Conservation (phyloP, 1,139 yeast genomes). For the Kodamaea arcana region DNA sequence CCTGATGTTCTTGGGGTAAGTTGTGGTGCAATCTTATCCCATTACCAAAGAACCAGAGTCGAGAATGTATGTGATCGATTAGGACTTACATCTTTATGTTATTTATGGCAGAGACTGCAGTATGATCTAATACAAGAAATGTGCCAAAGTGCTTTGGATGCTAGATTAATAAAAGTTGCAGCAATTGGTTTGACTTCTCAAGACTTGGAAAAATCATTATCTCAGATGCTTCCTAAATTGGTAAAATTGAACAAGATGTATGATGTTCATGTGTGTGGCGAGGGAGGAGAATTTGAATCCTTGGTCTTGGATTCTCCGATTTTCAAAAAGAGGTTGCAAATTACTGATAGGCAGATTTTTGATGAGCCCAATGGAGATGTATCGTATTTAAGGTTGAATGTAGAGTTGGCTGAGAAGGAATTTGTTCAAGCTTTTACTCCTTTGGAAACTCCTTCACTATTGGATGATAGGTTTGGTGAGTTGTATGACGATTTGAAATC, state of each 20-base stretch:
- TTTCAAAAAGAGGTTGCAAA: slow-evolving; percentile 53
- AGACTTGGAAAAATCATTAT: slow-evolving; percentile 68
- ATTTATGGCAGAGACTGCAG: slow-evolving; percentile 88
- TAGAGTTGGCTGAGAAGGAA: slow-evolving; percentile 36
- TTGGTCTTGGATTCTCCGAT: slow-evolving; percentile 87
- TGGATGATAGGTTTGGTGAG: slow-evolving; percentile 47
- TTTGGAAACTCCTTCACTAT: slow-evolving; percentile 35
- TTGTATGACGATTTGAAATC: slow-evolving; percentile 17
- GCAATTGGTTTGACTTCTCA: slow-evolving; percentile 70
- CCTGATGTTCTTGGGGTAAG: slow-evolving; percentile 85
- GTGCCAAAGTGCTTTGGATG: slow-evolving; percentile 71
- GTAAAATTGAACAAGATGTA: slow-evolving; percentile 55
- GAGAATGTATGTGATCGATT: slow-evolving; percentile 82
- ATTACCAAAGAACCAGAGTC: slow-evolving; percentile 88
- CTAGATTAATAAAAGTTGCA: slow-evolving; percentile 86
- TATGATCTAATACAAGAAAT: slow-evolving; percentile 75
- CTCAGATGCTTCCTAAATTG: slow-evolving; percentile 58
- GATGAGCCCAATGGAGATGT: slow-evolving; percentile 59
- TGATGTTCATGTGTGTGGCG: slow-evolving; percentile 94
- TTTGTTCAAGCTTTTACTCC: slow-evolving; percentile 8
- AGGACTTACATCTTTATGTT: slow-evolving; percentile 66
- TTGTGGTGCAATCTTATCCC: slow-evolving; percentile 92
- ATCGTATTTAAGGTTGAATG: slow-evolving; percentile 52
- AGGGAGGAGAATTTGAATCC: slow-evolving; percentile 97
- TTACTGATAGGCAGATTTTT: slow-evolving; percentile 40